These are phyloP conservation scores for Naganishia kalamii DNA, from an alignment of 768 basidiomycete species.

Conservation along the genomic window DNA sequence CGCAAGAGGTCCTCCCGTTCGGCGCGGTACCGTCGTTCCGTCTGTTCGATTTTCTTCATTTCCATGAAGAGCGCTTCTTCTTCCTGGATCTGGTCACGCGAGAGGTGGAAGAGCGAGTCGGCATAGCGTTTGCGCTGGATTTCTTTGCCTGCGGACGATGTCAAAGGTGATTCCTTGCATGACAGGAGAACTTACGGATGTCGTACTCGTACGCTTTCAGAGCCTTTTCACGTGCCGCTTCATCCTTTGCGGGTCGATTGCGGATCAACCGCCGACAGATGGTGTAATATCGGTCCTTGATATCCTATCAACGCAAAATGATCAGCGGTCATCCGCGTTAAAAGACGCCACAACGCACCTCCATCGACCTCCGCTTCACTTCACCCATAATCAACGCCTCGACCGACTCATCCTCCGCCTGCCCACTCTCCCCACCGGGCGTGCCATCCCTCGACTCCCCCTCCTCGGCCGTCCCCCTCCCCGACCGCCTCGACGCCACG, in stretches of 20 bases:
- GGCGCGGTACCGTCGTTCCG: constrained; percentile 74
- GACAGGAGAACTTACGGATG: constrained; percentile 56
- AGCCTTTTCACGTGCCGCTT: constrained; percentile 65
- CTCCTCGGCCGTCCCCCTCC: constrained; percentile 16
- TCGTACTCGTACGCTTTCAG: constrained; percentile 76
- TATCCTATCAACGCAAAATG: constrained; percentile 55
- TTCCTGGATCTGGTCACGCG: constrained; percentile 80
- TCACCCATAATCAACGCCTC: no score
- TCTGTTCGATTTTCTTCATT: constrained; percentile 90
- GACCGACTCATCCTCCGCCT: background rate
- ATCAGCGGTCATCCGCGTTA: constrained; percentile 4
- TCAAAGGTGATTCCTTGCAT: no score
- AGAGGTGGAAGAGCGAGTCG: constrained; percentile 76
- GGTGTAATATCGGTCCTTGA: constrained; percentile 90
- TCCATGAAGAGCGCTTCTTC: constrained; percentile 93
- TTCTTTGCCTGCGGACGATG: constrained; percentile 64
- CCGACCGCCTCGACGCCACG: constrained; percentile 2
- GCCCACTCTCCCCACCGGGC: constrained; percentile 50
- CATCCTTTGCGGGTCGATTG: constrained; percentile 75
- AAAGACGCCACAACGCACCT: background rate
- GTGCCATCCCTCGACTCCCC: constrained; percentile 42
- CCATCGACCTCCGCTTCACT: constrained; percentile 48
- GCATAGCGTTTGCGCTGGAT: constrained; percentile 81
- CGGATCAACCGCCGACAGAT: constrained; percentile 82
- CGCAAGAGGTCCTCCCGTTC: constrained; percentile 82